A percentile compares a stretch with the other conserved stretches of the same genome.
Evolutionary conservation across 2,329 filamentous ascomycete species (phyloP).

Genomic region (Fusarium avenaceum): DNA sequence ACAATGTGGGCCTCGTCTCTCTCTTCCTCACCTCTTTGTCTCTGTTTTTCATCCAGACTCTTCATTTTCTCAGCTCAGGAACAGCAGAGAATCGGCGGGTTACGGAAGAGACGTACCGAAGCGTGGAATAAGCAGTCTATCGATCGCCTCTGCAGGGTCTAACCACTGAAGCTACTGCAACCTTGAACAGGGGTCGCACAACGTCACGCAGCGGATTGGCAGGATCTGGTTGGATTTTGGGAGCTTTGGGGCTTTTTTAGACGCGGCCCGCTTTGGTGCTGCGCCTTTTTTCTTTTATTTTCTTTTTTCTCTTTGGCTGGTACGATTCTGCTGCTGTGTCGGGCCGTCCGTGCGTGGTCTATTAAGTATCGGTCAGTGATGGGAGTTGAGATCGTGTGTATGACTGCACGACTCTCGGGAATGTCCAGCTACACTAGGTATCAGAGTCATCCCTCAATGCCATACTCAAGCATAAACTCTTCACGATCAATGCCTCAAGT

Average conservation of each 20-base stretch:
- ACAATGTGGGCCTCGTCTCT: neutral
- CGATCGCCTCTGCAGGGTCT: constrained; percentile 31
- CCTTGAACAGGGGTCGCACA: constrained; percentile 7
- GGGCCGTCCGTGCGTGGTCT: neutral
- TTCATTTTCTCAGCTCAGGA: constrained; percentile 10
- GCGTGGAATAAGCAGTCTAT: constrained; percentile 29
- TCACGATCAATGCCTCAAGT: constrained; percentile 4
- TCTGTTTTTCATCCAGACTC: constrained; percentile 4
- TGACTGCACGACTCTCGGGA: neutral
- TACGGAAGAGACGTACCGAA: constrained; percentile 28
- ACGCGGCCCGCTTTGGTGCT: neutral
- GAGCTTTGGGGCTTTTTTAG: neutral
- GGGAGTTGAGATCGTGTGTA: neutral
- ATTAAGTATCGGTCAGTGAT: neutral
- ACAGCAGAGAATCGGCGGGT: constrained; percentile 24
- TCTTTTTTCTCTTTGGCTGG: neutral
- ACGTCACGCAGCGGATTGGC: constrained; percentile 23
- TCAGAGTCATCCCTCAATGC: neutral
- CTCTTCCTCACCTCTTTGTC: neutral
- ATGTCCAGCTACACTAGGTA: neutral
- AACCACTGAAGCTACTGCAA: neutral
- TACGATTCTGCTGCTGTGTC: neutral
- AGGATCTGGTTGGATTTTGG: constrained; percentile 12
- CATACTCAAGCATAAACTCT: neutral
- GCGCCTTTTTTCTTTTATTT: neutral